Base-by-base conservation (phyloP, 257 asterid species). In the Gynochthodes officinalis region DNA sequence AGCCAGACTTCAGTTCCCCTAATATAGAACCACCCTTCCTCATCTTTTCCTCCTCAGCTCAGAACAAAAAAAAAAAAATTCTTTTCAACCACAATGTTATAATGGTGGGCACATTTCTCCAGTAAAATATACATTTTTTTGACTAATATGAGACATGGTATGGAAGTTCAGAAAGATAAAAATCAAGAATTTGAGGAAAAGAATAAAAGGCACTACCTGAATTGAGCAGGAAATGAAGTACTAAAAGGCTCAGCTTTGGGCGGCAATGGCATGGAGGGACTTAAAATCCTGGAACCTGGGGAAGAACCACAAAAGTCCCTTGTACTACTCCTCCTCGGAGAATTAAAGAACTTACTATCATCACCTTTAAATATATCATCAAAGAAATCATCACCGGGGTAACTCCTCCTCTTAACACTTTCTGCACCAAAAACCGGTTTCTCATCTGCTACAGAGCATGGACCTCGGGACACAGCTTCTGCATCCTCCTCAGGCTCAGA, bases 381-480 rank as follows among this genome's bases (percentile, higher is more conserved):
- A 60, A 76, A 94, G 84, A 94, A 94, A 76, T 85, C 89, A 50
- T 67, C 84, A 3, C 87, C 83, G 39, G 69, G 80, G 48, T 61
- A 79, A 43, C 86, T 59, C 70, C 85, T 82, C 54, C 94, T 83
- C 37, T 67, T 73, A 40, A 21, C 77, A 67, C 35, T 71, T 48
- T 91, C 94, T 44, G 65, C 90, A 4, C 97, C 90, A 46, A 93
- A 93, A 37, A 87, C 95, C 1, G 95, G 93, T 81, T 88, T 91
- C 78, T 86, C 91, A 57, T 57, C 79, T 3, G 73, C 66, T 11
- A 72, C 74, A 48, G 74, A 54, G 89, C 86, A 82, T 0, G 82
- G 63, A 8, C 70, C 62, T 2, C 68, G 57, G 42, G 63, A 16
- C 25, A 43, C n/a, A 71, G 19, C 67, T 40, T 42, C 75, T 25